Conservation (phyloP, 2,329 filamentous ascomycete genomes). For the Camillea tinctor region DNA sequence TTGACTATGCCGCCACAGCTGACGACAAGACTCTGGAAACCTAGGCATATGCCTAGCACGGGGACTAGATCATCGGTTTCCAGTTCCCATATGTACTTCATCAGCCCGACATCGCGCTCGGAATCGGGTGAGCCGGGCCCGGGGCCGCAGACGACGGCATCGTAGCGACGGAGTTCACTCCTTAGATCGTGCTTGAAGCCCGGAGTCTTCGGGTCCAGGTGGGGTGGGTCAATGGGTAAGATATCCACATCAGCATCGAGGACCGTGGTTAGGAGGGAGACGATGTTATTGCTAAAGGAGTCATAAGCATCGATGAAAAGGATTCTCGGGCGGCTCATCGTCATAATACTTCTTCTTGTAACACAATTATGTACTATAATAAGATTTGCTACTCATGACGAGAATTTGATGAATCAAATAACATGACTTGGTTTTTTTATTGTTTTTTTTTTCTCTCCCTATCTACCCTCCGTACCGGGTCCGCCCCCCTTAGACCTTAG, state of each 20-base stretch:
- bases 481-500: background rate
- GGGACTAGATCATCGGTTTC: constrained; percentile 61
- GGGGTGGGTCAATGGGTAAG: constrained; percentile 67
- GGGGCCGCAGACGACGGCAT: constrained; percentile 86
- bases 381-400: background rate
- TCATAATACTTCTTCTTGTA: constrained; percentile 7
- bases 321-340: constrained; percentile 49
- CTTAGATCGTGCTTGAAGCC: constrained; percentile 47
- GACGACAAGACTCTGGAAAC: constrained; percentile 78
- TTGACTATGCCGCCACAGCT: constrained; percentile 66
- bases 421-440: background rate
- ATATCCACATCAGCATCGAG: constrained; percentile 68
- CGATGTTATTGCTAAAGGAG: constrained; percentile 94
- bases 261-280: constrained; percentile 71
- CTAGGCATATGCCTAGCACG: constrained; percentile 83
- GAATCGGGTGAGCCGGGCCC: constrained; percentile 80
- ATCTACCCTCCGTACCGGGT: constrained; percentile 12
- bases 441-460: constrained; percentile 1
- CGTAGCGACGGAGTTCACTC: constrained; percentile 59
- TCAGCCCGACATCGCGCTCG: constrained; percentile 76
- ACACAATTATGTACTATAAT: background rate
- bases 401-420: background rate
- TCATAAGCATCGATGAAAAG: constrained; percentile 96
- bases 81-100: constrained; percentile 72
- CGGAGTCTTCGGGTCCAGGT: constrained; percentile 43